A percentile compares a stretch with the other conserved stretches of the same genome.
These are phyloP conservation scores for Grosmannia huntii DNA, from an alignment of 2,329 filamentous ascomycete species.

Conservation along the genomic window DNA sequence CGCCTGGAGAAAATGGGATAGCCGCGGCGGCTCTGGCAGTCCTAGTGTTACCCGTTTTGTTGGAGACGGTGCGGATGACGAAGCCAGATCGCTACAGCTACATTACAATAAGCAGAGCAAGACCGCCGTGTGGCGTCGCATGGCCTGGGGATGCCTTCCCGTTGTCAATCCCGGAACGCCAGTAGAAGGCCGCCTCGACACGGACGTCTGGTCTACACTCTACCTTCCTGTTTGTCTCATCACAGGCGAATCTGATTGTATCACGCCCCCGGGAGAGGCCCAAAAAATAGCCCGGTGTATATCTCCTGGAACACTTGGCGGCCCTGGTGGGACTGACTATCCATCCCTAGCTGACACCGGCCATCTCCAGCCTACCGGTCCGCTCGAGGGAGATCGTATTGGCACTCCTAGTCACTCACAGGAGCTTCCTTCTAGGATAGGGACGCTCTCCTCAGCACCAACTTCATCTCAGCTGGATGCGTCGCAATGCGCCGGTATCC, in stretches of 20 bases:
- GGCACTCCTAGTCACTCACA: neutral
- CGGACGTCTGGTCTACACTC: constrained; percentile 59
- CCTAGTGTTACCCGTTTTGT: constrained; percentile 69
- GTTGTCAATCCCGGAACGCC: constrained; percentile 38
- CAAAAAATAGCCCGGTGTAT: constrained; percentile 21
- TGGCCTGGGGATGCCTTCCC: constrained; percentile 62
- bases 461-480: neutral
- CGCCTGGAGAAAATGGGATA: constrained; percentile 64
- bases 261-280: constrained; percentile 37
- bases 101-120: constrained; percentile 72
- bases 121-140: constrained; percentile 70
- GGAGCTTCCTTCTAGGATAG: neutral
- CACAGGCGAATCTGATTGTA: constrained; percentile 60
- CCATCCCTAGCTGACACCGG: constrained; percentile 12
- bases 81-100: constrained; percentile 55
- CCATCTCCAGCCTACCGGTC: neutral
- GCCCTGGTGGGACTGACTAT: constrained; percentile 8
- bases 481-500: constrained; percentile 17
- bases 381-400: neutral
- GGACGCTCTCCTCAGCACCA: neutral
- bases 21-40: constrained; percentile 65
- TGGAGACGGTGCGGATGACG: constrained; percentile 49
- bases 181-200: constrained; percentile 53
- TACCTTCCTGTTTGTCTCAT: constrained; percentile 65
- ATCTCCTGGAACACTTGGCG: neutral